Base-by-base conservation (phyloP, 139 green algal species). In the Gonium pectorale region DNA sequence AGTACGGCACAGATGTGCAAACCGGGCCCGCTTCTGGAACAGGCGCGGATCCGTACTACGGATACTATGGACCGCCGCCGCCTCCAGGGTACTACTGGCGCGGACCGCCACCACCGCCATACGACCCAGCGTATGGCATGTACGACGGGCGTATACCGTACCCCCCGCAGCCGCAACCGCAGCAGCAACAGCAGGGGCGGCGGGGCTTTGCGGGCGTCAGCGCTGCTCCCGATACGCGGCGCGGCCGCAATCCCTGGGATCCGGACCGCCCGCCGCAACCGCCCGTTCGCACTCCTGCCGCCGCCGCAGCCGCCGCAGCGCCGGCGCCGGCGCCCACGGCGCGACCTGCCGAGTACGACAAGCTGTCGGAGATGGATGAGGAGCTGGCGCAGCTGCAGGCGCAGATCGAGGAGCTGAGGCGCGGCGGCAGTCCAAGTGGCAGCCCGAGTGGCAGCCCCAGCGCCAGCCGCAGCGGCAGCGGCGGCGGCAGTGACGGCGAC, bases 221-320 rank as follows among this genome's bases (percentile, higher is more conserved):
- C 0, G 37, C 54, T 3, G 64, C 33, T 24, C 13, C 71, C 5
- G 33, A 9, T 15, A 22, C 67, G 4, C 38, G 71, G 4, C 37
- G 56, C 54, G 73, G 73, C 1, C 73, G 73, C 8, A 69, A 81
- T 31, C 73, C 73, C 22, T 82, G 59, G 54, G 54, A 22, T 15
- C n/a, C n/a, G n/a, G n/a, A n/a, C n/a, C n/a, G n/a, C n/a, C n/a
- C n/a, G n/a, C n/a, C n/a, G n/a, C n/a, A n/a, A n/a, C n/a, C n/a
- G n/a, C n/a, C n/a, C n/a, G n/a, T n/a, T n/a, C n/a, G n/a, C n/a
- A n/a, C n/a, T n/a, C n/a, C n/a, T n/a, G n/a, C n/a, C n/a, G 51
- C 51, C 24, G 51, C 51, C 24, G 51, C 51, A 59, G 51, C 51
- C 21, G 21, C 5, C 5, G 51, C n/a, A n/a, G 19, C 56, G 24